Base-by-base conservation (phyloP, 805 yeast genomes). In the Komagataella mondaviorum region DNA sequence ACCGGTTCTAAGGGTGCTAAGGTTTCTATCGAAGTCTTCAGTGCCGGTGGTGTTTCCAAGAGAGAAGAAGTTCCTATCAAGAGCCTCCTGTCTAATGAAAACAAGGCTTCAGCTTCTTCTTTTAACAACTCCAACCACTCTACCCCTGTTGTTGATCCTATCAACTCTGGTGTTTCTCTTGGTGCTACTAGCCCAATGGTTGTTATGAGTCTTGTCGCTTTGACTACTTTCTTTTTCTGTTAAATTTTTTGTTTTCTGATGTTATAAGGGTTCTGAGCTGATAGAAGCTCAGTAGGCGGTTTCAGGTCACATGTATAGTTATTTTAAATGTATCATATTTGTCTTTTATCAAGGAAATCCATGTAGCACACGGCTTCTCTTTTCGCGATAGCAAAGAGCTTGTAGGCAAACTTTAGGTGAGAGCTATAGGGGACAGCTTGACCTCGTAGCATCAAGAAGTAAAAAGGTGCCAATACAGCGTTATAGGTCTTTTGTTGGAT, bases 21-120 rank as follows among this genome's bases (percentile, higher is more conserved):
- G 51, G 95, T 91, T 44, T 75, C 71, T 51, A 79, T 88, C 60
- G 95, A 86, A 65, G 83, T 88, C 3, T 88, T 88, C 58, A 72
- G 64, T 45, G 24, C 24, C 18, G 24, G 47, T 16, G 47, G 47
- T 7, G 20, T 20, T n/a, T 45, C 47, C 23, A 45, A 45, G n/a
- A 30, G 39, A 30, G 39, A 30, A 10, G 39, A 30, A 30, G 39
- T 30, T 14, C 39, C 39, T 10, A 30, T 30, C 14, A 12, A 30
- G n/a, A 30, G 12, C 14, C 39, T 30, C 12, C 8, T 30, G 39
- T 30, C 39, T 30, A 30, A 30, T 14, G 14, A 30, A 30, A 14
- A 30, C 39, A 20, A 20, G 20, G 20, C 20, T 20, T 20, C 20
- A 2, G 20, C 20, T 20, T 30, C 39, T 12, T 24, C 36, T 24